Percentiles rank a stretch among this genome's conserved stretches.
phyloP scores from a whole-genome alignment of 139 green algal species.

The Monoraphidium neglectum region DNA sequence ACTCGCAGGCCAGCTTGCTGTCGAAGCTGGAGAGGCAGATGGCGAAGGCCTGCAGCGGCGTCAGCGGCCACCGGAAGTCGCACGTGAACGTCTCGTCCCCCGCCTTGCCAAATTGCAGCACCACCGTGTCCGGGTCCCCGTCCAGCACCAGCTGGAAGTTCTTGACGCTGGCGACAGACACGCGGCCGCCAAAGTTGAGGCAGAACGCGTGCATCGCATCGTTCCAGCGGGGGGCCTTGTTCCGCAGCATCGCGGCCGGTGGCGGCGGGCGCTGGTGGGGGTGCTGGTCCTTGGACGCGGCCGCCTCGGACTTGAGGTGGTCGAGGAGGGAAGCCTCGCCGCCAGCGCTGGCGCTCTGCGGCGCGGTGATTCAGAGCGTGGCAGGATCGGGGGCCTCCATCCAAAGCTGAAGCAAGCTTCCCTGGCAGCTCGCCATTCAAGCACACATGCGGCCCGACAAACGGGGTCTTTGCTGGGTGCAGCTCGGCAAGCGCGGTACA shows the following conservation, averaged over 20 bases:
- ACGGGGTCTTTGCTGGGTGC: too few species aligned
- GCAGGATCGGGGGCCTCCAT: too few species aligned
- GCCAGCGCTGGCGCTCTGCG: too few species aligned
- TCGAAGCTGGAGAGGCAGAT: slow-evolving; percentile 95
- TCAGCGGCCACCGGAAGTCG: slow-evolving; percentile 91
- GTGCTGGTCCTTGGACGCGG: too few species aligned
- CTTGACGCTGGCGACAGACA: slow-evolving; percentile 98
- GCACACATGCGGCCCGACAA: too few species aligned
- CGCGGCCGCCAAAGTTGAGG: slow-evolving; percentile 98
- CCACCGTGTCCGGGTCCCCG: slow-evolving; percentile 41
- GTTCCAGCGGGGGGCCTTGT: slow-evolving; percentile 97
- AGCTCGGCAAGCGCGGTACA: too few species aligned
- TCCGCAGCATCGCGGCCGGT: too few species aligned
- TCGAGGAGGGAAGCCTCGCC: background rate
- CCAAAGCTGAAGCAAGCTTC: too few species aligned
- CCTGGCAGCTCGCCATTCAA: too few species aligned
- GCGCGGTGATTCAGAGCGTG: too few species aligned
- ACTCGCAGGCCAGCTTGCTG: slow-evolving; percentile 88
- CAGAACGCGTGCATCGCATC: slow-evolving; percentile 93
- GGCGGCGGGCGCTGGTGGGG: too few species aligned
- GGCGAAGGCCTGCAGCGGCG: slow-evolving; percentile 88
- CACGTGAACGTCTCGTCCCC: slow-evolving; percentile 91
- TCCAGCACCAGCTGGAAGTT: slow-evolving; percentile 97
- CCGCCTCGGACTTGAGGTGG: slow-evolving; percentile 6
- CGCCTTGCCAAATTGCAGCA: slow-evolving; percentile 82